Conservation (phyloP, 352 stramenopile species). For the Aphanomyces invadans region DNA sequence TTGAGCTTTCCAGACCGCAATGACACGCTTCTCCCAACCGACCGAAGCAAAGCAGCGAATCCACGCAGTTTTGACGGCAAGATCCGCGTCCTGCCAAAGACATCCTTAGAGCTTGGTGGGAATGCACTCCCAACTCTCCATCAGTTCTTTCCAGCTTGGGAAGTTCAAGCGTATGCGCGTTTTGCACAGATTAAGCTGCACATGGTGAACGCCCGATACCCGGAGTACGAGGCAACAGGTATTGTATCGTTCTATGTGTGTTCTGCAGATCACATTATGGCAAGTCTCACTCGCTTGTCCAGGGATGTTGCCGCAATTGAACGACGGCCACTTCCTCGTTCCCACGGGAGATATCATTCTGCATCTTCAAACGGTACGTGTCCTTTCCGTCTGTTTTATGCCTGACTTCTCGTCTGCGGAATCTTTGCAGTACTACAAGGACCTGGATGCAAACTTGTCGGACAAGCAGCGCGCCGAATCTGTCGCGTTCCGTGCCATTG, state of each 20-base stretch:
- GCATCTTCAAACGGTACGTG: constrained; percentile 69
- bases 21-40: constrained; percentile 19
- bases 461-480: constrained; percentile 69
- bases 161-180: constrained; percentile 77
- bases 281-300: constrained; percentile 10
- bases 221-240: constrained; percentile 70
- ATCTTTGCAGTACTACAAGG: constrained; percentile 68
- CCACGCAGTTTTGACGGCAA: constrained; percentile 9
- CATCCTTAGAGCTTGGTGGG: constrained; percentile 58
- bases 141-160: constrained; percentile 78
- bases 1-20: constrained; percentile 22
- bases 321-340: constrained; percentile 80
- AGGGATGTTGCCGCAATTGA: constrained; percentile 74
- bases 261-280: not conserved
- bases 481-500: constrained; percentile 72
- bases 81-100: constrained; percentile 54
- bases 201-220: constrained; percentile 82
- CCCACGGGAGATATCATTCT: constrained; percentile 78
- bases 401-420: not conserved
- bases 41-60: not conserved
- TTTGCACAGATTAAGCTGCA: constrained; percentile 66
- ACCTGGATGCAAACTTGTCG: constrained; percentile 66
- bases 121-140: constrained; percentile 50
- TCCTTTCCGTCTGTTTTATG: not conserved
- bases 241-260: not conserved